Conservation (phyloP, 2,329 filamentous ascomycete species). For the Beauveria brongniartii region DNA sequence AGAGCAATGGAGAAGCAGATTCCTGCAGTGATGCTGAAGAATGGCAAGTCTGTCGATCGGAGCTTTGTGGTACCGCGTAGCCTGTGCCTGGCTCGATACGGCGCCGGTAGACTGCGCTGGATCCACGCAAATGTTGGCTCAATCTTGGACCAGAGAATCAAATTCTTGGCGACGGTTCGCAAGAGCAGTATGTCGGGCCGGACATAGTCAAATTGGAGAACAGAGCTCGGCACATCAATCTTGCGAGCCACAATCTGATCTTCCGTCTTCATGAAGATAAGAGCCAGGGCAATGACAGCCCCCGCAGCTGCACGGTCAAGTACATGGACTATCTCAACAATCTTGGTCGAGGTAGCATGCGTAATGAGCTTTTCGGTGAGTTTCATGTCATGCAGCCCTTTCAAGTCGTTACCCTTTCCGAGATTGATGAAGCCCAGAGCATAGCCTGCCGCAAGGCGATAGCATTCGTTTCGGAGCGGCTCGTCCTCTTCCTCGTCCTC, state of each 20-base stretch:
- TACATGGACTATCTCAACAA: slow-evolving; percentile 85
- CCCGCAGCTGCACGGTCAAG: slow-evolving; percentile 88
- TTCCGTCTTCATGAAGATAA: slow-evolving; percentile 97
- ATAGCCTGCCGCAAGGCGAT: slow-evolving; percentile 87
- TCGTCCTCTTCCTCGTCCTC: slow-evolving; percentile 77
- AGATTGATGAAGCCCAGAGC: slow-evolving; percentile 91
- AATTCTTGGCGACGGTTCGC: slow-evolving; percentile 77
- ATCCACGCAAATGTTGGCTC: slow-evolving; percentile 69
- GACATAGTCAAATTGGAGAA: slow-evolving; percentile 90
- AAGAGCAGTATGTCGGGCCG: slow-evolving; percentile 87
- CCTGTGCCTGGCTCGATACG: slow-evolving; percentile 56
- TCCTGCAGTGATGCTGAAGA: slow-evolving; percentile 86
- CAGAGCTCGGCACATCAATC: slow-evolving; percentile 84
- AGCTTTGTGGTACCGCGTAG: slow-evolving; percentile 54
- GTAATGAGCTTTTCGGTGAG: slow-evolving; percentile 81
- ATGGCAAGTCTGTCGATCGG: slow-evolving; percentile 76
- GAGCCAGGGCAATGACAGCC: slow-evolving; percentile 80
- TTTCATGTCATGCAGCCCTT: slow-evolving; percentile 87
- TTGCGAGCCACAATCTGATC: slow-evolving; percentile 81
- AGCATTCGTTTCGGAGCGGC: slow-evolving; percentile 85
- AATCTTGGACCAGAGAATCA: slow-evolving; percentile 90
- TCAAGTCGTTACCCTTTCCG: slow-evolving; percentile 79
- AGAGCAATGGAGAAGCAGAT: slow-evolving; percentile 75
- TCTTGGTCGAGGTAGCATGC: slow-evolving; percentile 80
- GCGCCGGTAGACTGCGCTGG: slow-evolving; percentile 58